Evolutionary conservation across 257 asterid species (phyloP).

Genomic region (Osmanthus fragrans): DNA sequence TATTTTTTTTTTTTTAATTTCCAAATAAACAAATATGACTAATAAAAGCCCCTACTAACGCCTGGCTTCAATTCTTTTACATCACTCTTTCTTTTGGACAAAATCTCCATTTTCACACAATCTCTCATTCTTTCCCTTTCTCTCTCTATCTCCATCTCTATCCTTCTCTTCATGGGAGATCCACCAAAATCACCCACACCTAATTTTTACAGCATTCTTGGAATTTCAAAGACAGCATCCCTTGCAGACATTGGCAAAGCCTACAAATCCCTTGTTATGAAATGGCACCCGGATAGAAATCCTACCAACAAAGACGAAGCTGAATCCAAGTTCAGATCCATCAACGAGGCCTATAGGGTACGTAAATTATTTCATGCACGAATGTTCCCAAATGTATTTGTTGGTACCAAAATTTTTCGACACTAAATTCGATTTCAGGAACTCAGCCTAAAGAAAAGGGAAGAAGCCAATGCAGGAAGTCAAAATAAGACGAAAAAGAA

Average conservation of each 20-base stretch:
- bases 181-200: conserved; percentile 40
- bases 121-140: conserved; percentile 5
- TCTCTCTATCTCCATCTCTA: not conserved
- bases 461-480: conserved; percentile 36
- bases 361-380: not conserved
- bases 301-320: conserved; percentile 68
- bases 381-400: not conserved
- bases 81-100: conserved; percentile 16
- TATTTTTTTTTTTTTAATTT: too few species aligned
- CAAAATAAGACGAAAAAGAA: conserved; percentile 19
- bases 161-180: conserved; percentile 55
- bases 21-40: too few species aligned
- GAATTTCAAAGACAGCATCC: conserved; percentile 72
- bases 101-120: conserved; percentile 24
- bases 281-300: conserved; percentile 86
- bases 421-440: conserved; percentile 36
- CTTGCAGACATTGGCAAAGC: conserved; percentile 74
- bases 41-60: conserved; percentile 34
- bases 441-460: conserved; percentile 70
- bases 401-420: not conserved
- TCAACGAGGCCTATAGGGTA: conserved; percentile 80
- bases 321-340: conserved; percentile 58
- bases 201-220: conserved; percentile 59
- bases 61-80: conserved; percentile 16
- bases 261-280: conserved; percentile 62